Percentiles rank a stretch among this genome's conserved stretches.
phyloP scores from a whole-genome alignment of 2,329 filamentous ascomycete species.

The Colletotrichum ledebouriae region DNA sequence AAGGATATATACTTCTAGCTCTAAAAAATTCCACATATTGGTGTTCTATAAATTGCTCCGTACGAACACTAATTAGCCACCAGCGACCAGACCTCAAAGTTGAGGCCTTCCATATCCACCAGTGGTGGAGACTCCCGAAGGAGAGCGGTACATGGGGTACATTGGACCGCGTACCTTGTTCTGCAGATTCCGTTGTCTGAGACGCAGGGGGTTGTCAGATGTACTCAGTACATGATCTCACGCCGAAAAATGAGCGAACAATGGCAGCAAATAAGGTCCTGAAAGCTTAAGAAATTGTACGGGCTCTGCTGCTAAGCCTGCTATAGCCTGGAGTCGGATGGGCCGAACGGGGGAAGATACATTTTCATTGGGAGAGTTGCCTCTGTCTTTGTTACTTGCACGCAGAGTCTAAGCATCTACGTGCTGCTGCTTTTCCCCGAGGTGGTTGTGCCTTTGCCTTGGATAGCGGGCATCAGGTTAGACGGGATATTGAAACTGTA shows the following conservation, averaged over 20 bases:
- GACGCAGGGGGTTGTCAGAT: slow-evolving; percentile 35
- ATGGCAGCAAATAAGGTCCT: slow-evolving; percentile 9
- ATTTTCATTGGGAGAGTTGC: neutral
- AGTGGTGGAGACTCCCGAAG: slow-evolving; percentile 7
- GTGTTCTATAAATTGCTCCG: too few relatives aligned
- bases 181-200: slow-evolving; percentile 36
- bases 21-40: too few relatives aligned
- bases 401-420: neutral
- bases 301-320: slow-evolving; percentile 11
- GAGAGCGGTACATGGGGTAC: slow-evolving; percentile 18
- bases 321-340: slow-evolving; percentile 9
- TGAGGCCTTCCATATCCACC: slow-evolving; percentile 18
- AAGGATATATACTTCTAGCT: too few relatives aligned
- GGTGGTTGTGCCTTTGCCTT: neutral
- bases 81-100: neutral
- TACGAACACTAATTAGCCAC: too few relatives aligned
- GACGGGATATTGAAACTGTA: slow-evolving; percentile 35
- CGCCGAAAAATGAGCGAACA: slow-evolving; percentile 38
- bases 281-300: slow-evolving; percentile 11
- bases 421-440: neutral
- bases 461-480: neutral
- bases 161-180: slow-evolving; percentile 23
- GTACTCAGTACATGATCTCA: slow-evolving; percentile 38
- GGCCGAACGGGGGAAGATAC: slow-evolving; percentile 8
- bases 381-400: neutral